Evolutionary conservation across 148 eudicot genomes (phyloP), one percentile per base, ranked within the genome.

Genomic region (Pouteria glomerata): DNA sequence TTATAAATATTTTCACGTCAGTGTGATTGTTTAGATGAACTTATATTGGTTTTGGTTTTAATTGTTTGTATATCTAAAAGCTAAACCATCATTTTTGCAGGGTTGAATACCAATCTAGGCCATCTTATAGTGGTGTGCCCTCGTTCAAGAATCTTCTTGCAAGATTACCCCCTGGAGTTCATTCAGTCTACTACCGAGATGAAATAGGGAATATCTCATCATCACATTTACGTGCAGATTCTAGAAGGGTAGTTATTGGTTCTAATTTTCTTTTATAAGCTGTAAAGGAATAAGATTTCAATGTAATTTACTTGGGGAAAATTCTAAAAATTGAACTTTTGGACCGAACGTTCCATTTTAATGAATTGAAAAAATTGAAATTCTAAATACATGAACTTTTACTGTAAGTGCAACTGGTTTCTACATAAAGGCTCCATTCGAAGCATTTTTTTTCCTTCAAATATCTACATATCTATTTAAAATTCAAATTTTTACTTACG

Each of bases 111-210:
- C 99, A 95, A 75, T 78, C 91, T 61, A 85, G 82, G 77, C 89
- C 92, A 57, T 75, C 85, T 26, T 33, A 73, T 42, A 83, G 89
- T 70, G 96, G 97, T 65, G 84, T 67, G 42, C 81, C 97, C 75
- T 92, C 98, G 24, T 89, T 95, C 79, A 95, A 95, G 83, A 71
- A 81, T 66, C 94, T 95, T 78, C 85, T 90, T 69, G 99, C 94
- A 58, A 84, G 81, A 74, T 81, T 95, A 77, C 99, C 99, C 52
- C 97, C 99, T 33, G 81, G 96, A 76, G 94, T 95, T 75, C 89
- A 90, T 82, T 92, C 99, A 51, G 99, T 95, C 74, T 95, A 95
- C 85, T 95, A 95, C 85, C 88, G 99, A 68, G 99, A 95, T 77
- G 81, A 74, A 39, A 95, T 95, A 4, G 99, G 99, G 71, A 95